phyloP scores from a whole-genome alignment of 2,329 filamentous ascomycete species.

The Leptographium lundbergii region DNA sequence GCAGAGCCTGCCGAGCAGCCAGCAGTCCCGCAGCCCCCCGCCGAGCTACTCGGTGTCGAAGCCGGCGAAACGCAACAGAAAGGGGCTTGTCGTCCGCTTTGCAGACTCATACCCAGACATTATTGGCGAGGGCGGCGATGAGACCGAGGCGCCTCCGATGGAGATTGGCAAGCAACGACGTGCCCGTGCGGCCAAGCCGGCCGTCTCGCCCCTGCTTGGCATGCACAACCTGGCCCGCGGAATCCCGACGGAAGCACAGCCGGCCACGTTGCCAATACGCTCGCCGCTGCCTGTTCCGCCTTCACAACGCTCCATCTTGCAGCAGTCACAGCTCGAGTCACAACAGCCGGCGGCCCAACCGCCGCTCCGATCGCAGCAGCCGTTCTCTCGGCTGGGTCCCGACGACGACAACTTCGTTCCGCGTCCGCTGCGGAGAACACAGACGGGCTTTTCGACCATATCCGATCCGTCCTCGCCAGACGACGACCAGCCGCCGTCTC shows the following conservation, averaged over 20 bases:
- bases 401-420: constrained; percentile 32
- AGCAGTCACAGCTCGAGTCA: neutral
- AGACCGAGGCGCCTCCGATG: constrained; percentile 57
- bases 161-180: constrained; percentile 55
- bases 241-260: neutral
- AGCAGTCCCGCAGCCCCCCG: constrained; percentile 32
- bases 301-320: constrained; percentile 5
- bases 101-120: constrained; percentile 59
- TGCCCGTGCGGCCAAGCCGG: constrained; percentile 11
- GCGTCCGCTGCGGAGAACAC: constrained; percentile 39
- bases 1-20: constrained; percentile 30
- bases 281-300: constrained; percentile 15
- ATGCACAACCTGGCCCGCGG: neutral
- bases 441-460: constrained; percentile 39
- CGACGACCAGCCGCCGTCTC: neutral
- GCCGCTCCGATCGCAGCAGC: constrained; percentile 6
- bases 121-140: constrained; percentile 87
- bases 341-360: constrained; percentile 9
- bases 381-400: constrained; percentile 32
- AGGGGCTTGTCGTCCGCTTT: constrained; percentile 65
- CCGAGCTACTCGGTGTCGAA: neutral
- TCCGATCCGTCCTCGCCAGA: constrained; percentile 24
- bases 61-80: constrained; percentile 25
- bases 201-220: neutral
- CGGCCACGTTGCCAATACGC: constrained; percentile 2